phyloP scores from a whole-genome alignment of 169 alveolate species.

The Plasmodium relictum region DNA sequence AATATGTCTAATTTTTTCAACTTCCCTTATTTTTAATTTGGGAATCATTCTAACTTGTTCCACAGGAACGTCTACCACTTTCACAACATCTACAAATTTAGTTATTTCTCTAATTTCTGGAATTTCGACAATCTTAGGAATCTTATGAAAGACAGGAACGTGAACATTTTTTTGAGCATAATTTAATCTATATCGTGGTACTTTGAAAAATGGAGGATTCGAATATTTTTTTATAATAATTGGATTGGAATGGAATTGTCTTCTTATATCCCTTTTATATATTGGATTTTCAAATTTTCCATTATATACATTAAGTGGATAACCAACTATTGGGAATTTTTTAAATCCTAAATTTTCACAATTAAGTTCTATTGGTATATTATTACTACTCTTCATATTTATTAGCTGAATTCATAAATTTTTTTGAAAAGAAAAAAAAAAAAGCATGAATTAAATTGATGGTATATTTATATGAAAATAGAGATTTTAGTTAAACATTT shows the following conservation, averaged over 20 bases:
- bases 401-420: no score
- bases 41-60: conserved; percentile 81
- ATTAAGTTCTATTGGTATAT: conserved; percentile 10
- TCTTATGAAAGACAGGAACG: conserved; percentile 69
- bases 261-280: conserved; percentile 16
- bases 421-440: no score
- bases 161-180: conserved; percentile 28
- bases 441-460: no score
- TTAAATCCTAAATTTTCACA: conserved; percentile 16
- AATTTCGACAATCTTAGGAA: conserved; percentile 78
- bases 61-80: conserved; percentile 79
- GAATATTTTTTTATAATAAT: conserved; percentile 12
- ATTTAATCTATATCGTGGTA: conserved; percentile 33
- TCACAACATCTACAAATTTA: conserved; percentile 50
- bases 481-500: neutral
- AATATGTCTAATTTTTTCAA: conserved; percentile 80
- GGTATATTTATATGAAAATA: no score
- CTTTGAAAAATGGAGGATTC: conserved; percentile 16
- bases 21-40: conserved; percentile 76
- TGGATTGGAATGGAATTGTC: conserved; percentile 26
- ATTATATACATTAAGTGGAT: conserved; percentile 51
- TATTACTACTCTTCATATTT: no score
- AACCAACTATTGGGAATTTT: conserved; percentile 23
- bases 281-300: conserved; percentile 24
- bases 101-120: conserved; percentile 80